Evolutionary conservation across 108 stramenopile species (phyloP).

Genomic region (Nitzschia palea): DNA sequence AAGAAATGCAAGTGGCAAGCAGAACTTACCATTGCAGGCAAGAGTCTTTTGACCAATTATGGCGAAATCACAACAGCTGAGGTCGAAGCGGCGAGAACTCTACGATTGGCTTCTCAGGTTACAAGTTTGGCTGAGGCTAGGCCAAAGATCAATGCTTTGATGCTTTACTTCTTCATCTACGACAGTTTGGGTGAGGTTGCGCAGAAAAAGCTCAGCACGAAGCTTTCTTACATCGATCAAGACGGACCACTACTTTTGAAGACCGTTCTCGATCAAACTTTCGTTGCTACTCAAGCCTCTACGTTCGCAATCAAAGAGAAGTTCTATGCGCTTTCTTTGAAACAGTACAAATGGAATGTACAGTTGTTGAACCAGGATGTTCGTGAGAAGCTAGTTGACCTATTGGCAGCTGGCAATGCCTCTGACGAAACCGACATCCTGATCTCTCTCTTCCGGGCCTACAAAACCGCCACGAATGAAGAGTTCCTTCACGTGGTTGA

Average conservation of each 20-base stretch:
- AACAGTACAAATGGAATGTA: neutral
- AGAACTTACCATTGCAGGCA: neutral
- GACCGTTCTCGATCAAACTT: too few relatives aligned
- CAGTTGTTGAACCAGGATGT: neutral
- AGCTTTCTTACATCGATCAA: neutral
- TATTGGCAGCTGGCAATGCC: neutral
- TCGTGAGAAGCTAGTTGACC: neutral
- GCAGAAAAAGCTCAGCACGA: too few relatives aligned
- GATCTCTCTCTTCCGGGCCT: constrained; percentile 2
- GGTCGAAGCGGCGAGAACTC: neutral
- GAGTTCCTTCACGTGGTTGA: neutral
- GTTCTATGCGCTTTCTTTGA: neutral
- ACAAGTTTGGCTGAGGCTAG: neutral
- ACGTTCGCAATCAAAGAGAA: too few relatives aligned
- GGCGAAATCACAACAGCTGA: neutral
- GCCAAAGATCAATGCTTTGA: neutral
- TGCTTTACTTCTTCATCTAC: too few relatives aligned
- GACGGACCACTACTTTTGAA: neutral
- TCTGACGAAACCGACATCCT: neutral
- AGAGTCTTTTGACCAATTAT: neutral
- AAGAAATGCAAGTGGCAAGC: neutral
- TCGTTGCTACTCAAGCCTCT: too few relatives aligned
- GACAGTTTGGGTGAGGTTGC: too few relatives aligned
- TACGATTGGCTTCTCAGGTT: neutral
- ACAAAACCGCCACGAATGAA: neutral